Conservation (phyloP, 352 stramenopile species). For the Albugo laibachii region DNA sequence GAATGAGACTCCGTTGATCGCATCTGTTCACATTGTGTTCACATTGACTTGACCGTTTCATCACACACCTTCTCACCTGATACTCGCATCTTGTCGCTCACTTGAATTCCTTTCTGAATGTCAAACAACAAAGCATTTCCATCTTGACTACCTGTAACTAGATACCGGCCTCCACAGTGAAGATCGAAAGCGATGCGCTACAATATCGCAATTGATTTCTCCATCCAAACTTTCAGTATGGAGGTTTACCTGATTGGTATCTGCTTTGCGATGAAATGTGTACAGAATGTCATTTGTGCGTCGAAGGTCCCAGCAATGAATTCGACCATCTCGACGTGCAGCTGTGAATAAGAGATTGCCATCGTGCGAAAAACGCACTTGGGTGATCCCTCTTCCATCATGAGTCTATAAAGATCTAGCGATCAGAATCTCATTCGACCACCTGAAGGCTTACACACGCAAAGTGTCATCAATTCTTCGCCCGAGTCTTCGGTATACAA, state of each 20-base stretch:
- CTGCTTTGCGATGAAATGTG: constrained; percentile 27
- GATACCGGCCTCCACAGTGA: constrained; percentile 29
- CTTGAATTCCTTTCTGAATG: constrained; percentile 20
- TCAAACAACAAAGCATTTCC: constrained; percentile 37
- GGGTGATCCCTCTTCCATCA: constrained; percentile 56
- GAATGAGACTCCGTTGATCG: constrained; percentile 57
- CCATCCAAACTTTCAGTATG: neutral
- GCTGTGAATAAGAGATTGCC: constrained; percentile 55
- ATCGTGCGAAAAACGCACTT: constrained; percentile 60
- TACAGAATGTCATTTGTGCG: constrained; percentile 38
- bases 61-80: constrained; percentile 5
- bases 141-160: constrained; percentile 36
- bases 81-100: constrained; percentile 23
- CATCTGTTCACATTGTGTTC: constrained; percentile 11
- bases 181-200: constrained; percentile 53
- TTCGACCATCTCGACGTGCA: constrained; percentile 33
- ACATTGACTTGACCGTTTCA: neutral
- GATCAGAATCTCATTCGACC: neutral
- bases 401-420: constrained; percentile 16
- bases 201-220: neutral
- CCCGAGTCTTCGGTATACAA: constrained; percentile 69
- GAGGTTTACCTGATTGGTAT: constrained; percentile 35
- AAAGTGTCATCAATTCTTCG: constrained; percentile 32
- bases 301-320: constrained; percentile 80
- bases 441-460: neutral